These are phyloP conservation scores for Fraxinus xanthoxyloides DNA, from an alignment of 305 asterid genomes.

Conservation along the genomic window DNA sequence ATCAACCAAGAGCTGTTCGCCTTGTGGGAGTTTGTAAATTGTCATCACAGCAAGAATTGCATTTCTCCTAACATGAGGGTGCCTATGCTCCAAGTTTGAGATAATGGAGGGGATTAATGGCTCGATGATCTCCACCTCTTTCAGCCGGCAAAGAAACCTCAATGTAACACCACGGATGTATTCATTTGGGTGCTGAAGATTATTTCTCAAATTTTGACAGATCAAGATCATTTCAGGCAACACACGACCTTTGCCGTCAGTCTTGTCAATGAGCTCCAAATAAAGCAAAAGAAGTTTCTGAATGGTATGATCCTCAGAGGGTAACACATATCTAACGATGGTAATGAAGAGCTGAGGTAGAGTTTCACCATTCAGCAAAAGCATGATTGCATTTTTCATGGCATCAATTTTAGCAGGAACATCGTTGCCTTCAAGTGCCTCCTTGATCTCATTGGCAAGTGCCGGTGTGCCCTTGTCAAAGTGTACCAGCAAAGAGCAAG, in stretches of 20 bases:
- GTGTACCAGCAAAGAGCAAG: conserved; percentile 52
- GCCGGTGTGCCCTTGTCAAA: conserved; percentile 66
- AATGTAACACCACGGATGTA: conserved; percentile 73
- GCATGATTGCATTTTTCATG: conserved; percentile 64
- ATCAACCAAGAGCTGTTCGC: conserved; percentile 88
- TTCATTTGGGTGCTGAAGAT: conserved; percentile 53
- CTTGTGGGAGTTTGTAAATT: conserved; percentile 83
- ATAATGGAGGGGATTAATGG: conserved; percentile 90
- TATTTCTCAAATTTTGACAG: conserved; percentile 51
- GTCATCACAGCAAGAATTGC: conserved; percentile 97
- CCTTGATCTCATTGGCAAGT: conserved; percentile 93
- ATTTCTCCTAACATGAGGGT: conserved; percentile 78
- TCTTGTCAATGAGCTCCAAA: conserved; percentile 84
- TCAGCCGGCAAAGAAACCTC: conserved; percentile 87
- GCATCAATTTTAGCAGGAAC: conserved; percentile 43
- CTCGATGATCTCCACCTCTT: conserved; percentile 86
- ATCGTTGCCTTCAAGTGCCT: conserved; percentile 83
- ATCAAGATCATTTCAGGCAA: conserved; percentile 65
- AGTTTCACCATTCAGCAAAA: conserved; percentile 83
- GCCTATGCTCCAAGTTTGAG: conserved; percentile 85
- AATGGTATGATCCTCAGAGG: conserved; percentile 66
- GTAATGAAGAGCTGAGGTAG: conserved; percentile 88
- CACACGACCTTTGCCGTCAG: conserved; percentile 83
- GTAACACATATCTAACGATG: conserved; percentile 58
- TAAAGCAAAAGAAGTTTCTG: conserved; percentile 80